A percentile compares a stretch with the other conserved stretches of the same genome.
These are phyloP conservation scores for Cardiospermum halicacabum DNA, from an alignment of 345 rosid genomes.

Conservation along the genomic window DNA sequence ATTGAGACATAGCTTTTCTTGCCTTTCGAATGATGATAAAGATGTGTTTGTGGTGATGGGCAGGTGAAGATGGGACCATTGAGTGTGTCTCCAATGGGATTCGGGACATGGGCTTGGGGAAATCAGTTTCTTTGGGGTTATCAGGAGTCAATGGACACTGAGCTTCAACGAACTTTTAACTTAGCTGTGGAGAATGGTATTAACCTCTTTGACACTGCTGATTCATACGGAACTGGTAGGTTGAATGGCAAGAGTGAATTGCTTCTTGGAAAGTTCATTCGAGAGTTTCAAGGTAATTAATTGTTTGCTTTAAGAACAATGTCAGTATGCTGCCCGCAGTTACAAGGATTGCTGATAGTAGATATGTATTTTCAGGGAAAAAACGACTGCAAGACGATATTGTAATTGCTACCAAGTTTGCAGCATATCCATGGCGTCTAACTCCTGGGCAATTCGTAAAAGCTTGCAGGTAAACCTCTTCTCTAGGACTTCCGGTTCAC, in stretches of 20 bases:
- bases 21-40: not conserved
- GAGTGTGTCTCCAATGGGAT: constrained; percentile 91
- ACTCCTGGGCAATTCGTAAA: constrained; percentile 86
- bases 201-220: constrained; percentile 87
- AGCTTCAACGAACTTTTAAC: constrained; percentile 71
- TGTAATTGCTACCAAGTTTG: constrained; percentile 90
- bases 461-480: constrained; percentile 66
- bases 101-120: constrained; percentile 99
- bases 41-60: not conserved
- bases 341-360: not conserved
- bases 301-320: not conserved
- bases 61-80: constrained; percentile 88
- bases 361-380: constrained; percentile 30
- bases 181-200: constrained; percentile 73
- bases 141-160: constrained; percentile 70
- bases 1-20: not conserved
- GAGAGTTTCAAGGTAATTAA: constrained; percentile 54
- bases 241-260: constrained; percentile 85
- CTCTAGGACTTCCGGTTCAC: not conserved
- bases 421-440: constrained; percentile 94
- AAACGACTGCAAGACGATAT: constrained; percentile 39
- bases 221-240: constrained; percentile 87
- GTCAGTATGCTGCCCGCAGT: not conserved
- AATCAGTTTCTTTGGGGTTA: constrained; percentile 96
- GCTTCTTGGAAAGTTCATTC: constrained; percentile 81